phyloP scores from a whole-genome alignment of 2,329 filamentous ascomycete species.

The Colletotrichum sp. region DNA sequence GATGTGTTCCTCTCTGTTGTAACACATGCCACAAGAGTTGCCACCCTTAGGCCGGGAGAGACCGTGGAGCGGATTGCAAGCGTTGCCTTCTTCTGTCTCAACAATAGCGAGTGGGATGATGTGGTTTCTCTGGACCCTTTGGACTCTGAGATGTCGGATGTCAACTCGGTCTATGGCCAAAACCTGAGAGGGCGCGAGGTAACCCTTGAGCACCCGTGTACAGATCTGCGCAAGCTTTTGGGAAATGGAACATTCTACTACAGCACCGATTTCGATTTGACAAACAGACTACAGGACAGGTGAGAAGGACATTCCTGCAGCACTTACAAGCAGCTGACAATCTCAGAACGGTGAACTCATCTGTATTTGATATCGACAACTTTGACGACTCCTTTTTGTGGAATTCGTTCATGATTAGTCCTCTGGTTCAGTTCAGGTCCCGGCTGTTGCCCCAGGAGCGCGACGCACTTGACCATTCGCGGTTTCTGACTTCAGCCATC shows the following conservation, averaged over 20 bases:
- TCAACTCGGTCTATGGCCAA: constrained; percentile 52
- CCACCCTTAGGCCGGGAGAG: constrained; percentile 84
- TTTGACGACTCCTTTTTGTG: constrained; percentile 93
- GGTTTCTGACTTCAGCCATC: constrained; percentile 91
- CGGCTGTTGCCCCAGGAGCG: constrained; percentile 78
- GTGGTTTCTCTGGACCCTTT: constrained; percentile 62
- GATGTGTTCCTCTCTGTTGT: constrained; percentile 94
- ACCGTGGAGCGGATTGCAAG: constrained; percentile 85
- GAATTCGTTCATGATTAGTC: constrained; percentile 99
- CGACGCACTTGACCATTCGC: constrained; percentile 80
- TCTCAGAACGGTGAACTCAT: constrained; percentile 72
- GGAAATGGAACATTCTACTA: constrained; percentile 97
- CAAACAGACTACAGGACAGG: constrained; percentile 90
- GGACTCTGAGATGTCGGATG: constrained; percentile 54
- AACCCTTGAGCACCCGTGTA: constrained; percentile 83
- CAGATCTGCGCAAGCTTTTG: constrained; percentile 88
- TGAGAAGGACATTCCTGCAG: constrained; percentile 35
- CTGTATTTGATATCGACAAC: constrained; percentile 88
- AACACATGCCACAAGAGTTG: constrained; percentile 78
- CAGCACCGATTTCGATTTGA: constrained; percentile 97
- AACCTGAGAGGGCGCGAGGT: constrained; percentile 70
- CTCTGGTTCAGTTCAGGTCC: constrained; percentile 87
- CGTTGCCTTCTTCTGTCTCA: constrained; percentile 94
- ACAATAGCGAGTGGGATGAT: constrained; percentile 84
- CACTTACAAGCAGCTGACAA: constrained; percentile 21